Evolutionary conservation across 1,284 basidiomycete genomes (phyloP).

Genomic region (Leccinum griseonigrum): DNA sequence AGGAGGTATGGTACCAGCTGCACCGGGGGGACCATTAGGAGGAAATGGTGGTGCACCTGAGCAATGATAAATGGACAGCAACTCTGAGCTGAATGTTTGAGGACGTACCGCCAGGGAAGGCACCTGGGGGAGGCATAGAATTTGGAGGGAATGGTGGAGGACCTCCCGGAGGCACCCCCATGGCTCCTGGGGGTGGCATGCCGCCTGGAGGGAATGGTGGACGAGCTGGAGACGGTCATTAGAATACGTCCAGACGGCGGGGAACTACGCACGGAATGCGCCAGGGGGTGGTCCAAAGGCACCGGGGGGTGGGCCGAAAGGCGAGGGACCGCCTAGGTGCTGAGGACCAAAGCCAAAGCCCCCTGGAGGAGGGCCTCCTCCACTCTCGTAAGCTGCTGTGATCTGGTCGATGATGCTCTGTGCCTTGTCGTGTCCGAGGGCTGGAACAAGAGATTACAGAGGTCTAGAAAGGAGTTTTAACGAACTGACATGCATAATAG

Average conservation of each 20-base stretch:
- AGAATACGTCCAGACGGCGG: not conserved
- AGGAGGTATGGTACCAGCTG: conserved; percentile 39
- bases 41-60: conserved; percentile 60
- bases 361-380: conserved; percentile 80
- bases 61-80: conserved; percentile 2
- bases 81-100: not conserved
- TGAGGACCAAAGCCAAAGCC: conserved; percentile 80
- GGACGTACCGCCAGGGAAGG: conserved; percentile 41
- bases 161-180: conserved; percentile 54
- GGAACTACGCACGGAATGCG: conserved; percentile 13
- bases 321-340: conserved; percentile 45
- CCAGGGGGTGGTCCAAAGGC: conserved; percentile 33
- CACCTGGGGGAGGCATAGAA: conserved; percentile 37
- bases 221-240: conserved; percentile 38
- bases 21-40: conserved; percentile 43
- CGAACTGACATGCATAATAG: conserved; percentile 85
- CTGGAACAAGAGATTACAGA: conserved; percentile 40
- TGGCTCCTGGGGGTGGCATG: conserved; percentile 50
- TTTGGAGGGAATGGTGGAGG: conserved; percentile 39
- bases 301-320: conserved; percentile 47
- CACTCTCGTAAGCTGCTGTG: conserved; percentile 84
- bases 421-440: conserved; percentile 93
- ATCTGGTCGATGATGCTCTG: conserved; percentile 97
- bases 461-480: not conserved
- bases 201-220: conserved; percentile 70